Base-by-base conservation (phyloP, 2,329 filamentous ascomycete genomes). In the Samsoniella hepiali region DNA sequence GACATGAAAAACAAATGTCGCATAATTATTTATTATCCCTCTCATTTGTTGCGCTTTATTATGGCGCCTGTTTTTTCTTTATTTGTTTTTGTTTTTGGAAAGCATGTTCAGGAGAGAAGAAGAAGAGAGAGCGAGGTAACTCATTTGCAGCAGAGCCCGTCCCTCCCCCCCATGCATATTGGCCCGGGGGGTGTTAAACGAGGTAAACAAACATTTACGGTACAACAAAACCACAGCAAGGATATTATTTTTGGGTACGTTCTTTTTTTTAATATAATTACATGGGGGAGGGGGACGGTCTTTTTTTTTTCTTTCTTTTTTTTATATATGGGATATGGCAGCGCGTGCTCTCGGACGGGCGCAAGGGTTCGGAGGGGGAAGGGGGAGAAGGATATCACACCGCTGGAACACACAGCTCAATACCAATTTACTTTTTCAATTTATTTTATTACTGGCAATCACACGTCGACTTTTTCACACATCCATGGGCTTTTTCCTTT, bases 341-440 rank as follows among this genome's bases (percentile, higher is more conserved):
- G 38, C 38, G 38, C 10, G 34, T 29, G 31, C 40, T 55, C 13
- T 34, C 29, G 40, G 49, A 54, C 27, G 10, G 38, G 38, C 31
- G 49, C 22, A n/a, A 17, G n/a, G 38, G 40, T 36, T 27, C 6
- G 50, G 7, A 17, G 22, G 34, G 49, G 27, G 22, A 22, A 22
- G 22, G 22, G 22, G 22, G 22, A 22, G 22, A 22, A 36, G 29
- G 29, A 45, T 22, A 53, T 61, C n/a, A 54, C 50, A 53, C 38
- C 32, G 58, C 58, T 61, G 58, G 49, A 36, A 61, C 11, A 32
- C 56, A 47, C 58, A 47, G 50, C 58, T 36, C 58, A 61, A 61
- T 61, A 54, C 49, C 50, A 61, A 61, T 55, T 61, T 55, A 40
- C 31, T 61, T 61, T 55, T 36, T 31, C 8, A 3, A 32, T 38